phyloP scores from a whole-genome alignment of 1,139 yeast species.

The Nakaseomyces nivariensis region DNA sequence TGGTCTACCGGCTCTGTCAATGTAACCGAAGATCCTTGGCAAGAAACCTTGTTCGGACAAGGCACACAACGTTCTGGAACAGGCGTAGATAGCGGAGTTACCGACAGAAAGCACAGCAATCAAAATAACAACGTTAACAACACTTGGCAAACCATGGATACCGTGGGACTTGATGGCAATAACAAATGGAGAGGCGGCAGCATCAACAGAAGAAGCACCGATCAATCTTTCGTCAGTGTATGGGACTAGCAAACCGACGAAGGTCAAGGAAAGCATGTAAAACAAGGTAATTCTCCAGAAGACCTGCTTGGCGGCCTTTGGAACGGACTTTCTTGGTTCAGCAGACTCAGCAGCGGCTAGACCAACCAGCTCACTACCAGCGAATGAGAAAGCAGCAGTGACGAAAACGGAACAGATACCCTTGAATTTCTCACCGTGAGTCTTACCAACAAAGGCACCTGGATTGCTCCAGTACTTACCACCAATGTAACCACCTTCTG shows the following conservation, averaged over 20 bases:
- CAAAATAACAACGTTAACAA: constrained; percentile 42
- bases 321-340: constrained; percentile 64
- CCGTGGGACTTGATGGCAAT: constrained; percentile 48
- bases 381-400: constrained; percentile 48
- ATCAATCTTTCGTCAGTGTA: constrained; percentile 33
- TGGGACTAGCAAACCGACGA: constrained; percentile 41
- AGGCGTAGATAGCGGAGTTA: constrained; percentile 53
- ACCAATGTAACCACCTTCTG: constrained; percentile 47
- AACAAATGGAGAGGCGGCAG: constrained; percentile 52
- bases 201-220: constrained; percentile 38
- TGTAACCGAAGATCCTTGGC: constrained; percentile 53
- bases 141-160: constrained; percentile 45
- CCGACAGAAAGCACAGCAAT: constrained; percentile 67
- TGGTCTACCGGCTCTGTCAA: constrained; percentile 63
- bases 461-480: constrained; percentile 54
- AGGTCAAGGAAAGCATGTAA: constrained; percentile 40
- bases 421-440: constrained; percentile 34
- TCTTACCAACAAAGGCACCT: constrained; percentile 50
- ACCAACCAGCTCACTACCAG: constrained; percentile 69
- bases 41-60: constrained; percentile 56
- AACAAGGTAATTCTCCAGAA: constrained; percentile 63
- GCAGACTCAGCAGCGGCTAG: constrained; percentile 80
- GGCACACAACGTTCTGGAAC: constrained; percentile 57
- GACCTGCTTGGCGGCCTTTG: constrained; percentile 65
- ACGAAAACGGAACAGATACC: constrained; percentile 43